phyloP scores from a whole-genome alignment of 1,284 basidiomycete species.

The Ceratobasidium sp. region DNA sequence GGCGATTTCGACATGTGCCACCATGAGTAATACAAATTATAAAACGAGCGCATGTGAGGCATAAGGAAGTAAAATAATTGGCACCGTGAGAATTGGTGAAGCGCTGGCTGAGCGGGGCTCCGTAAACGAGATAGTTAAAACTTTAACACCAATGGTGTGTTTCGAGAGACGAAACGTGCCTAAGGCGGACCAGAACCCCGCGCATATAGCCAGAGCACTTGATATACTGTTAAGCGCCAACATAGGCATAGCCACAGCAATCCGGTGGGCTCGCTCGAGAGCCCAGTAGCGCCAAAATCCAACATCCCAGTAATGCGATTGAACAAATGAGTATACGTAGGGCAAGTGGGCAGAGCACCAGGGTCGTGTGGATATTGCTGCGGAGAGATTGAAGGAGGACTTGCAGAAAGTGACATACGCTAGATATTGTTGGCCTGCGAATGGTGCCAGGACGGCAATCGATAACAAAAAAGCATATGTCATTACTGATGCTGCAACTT shows the following conservation, averaged over 20 bases:
- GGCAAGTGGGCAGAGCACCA: constrained; percentile 81
- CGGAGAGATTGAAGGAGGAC: neutral
- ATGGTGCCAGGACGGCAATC: constrained; percentile 69
- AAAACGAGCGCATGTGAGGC: constrained; percentile 76
- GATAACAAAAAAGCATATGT: no score
- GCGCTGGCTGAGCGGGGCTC: no score
- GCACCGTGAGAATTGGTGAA: neutral
- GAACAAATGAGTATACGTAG: constrained; percentile 86
- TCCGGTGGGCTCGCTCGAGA: constrained; percentile 85
- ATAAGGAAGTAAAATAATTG: constrained; percentile 64
- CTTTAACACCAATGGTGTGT: no score
- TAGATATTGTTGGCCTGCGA: constrained; percentile 75
- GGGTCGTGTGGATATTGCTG: constrained; percentile 51
- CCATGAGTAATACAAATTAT: constrained; percentile 76
- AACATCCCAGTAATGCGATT: constrained; percentile 88
- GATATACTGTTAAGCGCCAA: constrained; percentile 61
- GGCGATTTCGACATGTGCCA: constrained; percentile 91
- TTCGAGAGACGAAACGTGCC: no score
- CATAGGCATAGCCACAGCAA: constrained; percentile 83
- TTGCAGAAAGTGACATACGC: constrained; percentile 78
- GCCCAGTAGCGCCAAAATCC: constrained; percentile 93
- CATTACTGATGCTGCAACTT: no score
- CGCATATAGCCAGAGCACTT: neutral
- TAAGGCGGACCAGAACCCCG: no score
- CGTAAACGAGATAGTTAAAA: no score